Evolutionary conservation across 306 rosid species (phyloP), one percentile per base, ranked within the genome.

Genomic region (Vigna nakashimae): DNA sequence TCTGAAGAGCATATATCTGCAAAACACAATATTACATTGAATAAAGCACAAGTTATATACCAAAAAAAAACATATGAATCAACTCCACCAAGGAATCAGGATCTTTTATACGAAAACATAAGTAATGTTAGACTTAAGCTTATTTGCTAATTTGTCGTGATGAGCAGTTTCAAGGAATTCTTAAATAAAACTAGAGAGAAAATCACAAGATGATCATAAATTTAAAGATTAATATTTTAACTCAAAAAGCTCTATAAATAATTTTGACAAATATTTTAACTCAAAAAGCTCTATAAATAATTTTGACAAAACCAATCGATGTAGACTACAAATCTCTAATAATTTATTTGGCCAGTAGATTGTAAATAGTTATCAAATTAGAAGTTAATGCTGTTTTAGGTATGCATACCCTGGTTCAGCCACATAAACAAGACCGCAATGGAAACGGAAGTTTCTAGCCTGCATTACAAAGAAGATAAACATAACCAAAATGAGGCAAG

Each of bases 381-480:
- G 57, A 8, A 73, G 13, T 36, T 68, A 77, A 77, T 78, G 50
- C 60, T 82, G 63, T 75, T 71, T 42, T 65, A 69, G 51, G 45
- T 11, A 65, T n/a, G 36, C 97, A 20, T 95, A 95, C 97, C 98
- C 98, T 20, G 97, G 97, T 85, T 95, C 97, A 5, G 97, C 69
- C 82, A 95, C 97, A 81, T 95, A 95, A 65, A 92, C 98, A 82
- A 95, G 97, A 77, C 98, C 93, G 62, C 98, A 95, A 9, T 89
- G 83, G 84, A 95, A 95, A 73, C 97, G 90, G 69, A 95, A 95
- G 88, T 95, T 95, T 86, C 98, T 90, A 53, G 98, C 98, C 98
- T 95, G 95, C 85, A 77, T 65, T 56, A 64, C 73, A 58, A 87
- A 78, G 40, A 59, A 64, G 79, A 79, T 13, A 26, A 69, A 53